Evolutionary conservation across 2,329 filamentous ascomycete genomes (phyloP).

Genomic region (Nothophaeocryptopus gaeumannii): DNA sequence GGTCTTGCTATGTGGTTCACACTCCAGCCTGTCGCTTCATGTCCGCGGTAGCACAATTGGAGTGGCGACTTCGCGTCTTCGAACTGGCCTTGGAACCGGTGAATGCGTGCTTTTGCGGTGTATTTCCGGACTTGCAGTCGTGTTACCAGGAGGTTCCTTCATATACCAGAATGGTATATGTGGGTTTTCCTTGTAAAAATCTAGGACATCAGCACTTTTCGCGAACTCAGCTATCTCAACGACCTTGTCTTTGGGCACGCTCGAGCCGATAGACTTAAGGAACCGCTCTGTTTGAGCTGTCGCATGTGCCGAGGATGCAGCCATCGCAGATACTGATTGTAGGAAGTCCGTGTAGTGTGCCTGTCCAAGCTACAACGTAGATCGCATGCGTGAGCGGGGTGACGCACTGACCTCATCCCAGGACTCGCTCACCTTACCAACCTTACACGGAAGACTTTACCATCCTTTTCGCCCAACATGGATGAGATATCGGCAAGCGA

Average conservation of each 20-base stretch:
- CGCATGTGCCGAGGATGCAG: not conserved
- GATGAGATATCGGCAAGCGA: not conserved
- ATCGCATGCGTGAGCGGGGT: conserved; percentile 1
- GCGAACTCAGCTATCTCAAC: not conserved
- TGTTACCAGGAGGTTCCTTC: not conserved
- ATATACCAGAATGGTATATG: conserved; percentile 1
- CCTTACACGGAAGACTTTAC: not conserved
- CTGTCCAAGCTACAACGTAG: not conserved
- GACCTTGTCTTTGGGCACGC: conserved; percentile 1
- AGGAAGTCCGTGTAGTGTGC: not conserved
- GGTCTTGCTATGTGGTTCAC: not conserved
- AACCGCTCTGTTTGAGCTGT: not conserved
- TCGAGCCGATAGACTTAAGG: not conserved
- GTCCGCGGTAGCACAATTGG: not conserved
- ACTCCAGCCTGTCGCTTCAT: not conserved
- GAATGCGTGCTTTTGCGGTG: not conserved
- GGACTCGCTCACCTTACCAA: not conserved
- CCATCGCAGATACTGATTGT: conserved; percentile 1
- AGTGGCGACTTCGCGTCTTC: not conserved
- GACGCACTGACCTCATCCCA: not conserved
- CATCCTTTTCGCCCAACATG: not conserved
- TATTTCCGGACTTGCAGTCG: not conserved
- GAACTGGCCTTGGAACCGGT: not conserved
- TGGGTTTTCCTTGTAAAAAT: conserved; percentile 1
- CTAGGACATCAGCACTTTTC: not conserved